These are phyloP conservation scores for Phytopythium vexans DNA, from an alignment of 352 stramenopile genomes.

Conservation along the genomic window DNA sequence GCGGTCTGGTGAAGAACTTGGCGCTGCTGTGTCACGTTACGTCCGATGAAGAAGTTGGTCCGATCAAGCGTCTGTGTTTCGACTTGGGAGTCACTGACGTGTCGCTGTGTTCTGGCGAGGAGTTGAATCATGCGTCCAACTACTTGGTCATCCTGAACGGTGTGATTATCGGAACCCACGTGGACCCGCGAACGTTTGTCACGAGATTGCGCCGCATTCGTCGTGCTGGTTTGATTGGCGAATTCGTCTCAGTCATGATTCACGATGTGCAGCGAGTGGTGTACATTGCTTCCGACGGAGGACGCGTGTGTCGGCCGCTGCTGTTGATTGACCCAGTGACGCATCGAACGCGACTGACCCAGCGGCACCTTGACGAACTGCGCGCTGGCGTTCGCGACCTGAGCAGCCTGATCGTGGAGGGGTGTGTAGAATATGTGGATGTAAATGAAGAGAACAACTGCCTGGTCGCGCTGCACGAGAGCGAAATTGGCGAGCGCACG, in stretches of 20 bases:
- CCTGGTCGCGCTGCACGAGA: slow-evolving; percentile 95
- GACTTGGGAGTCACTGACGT: slow-evolving; percentile 98
- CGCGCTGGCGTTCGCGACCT: slow-evolving; percentile 72
- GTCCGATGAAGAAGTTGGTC: slow-evolving; percentile 88
- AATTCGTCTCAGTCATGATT: slow-evolving; percentile 99
- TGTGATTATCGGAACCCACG: slow-evolving; percentile 97
- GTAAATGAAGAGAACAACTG: slow-evolving; percentile 99
- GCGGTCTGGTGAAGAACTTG: slow-evolving; percentile 99
- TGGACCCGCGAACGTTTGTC: slow-evolving; percentile 89
- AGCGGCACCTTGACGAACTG: slow-evolving; percentile 94
- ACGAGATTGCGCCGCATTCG: slow-evolving; percentile 79
- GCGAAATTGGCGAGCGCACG: slow-evolving; percentile 87
- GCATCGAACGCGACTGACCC: slow-evolving; percentile 90
- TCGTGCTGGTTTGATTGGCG: slow-evolving; percentile 84
- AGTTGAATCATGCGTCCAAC: slow-evolving; percentile 93
- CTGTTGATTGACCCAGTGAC: slow-evolving; percentile 92
- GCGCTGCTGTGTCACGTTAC: slow-evolving; percentile 97
- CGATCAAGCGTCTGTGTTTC: slow-evolving; percentile 95
- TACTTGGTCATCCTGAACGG: slow-evolving; percentile 99
- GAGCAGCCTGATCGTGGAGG: slow-evolving; percentile 88
- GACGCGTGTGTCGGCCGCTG: slow-evolving; percentile 96
- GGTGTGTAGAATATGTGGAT: slow-evolving; percentile 99
- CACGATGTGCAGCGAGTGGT: slow-evolving; percentile 96
- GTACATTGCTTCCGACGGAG: slow-evolving; percentile 98
- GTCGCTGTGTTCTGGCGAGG: slow-evolving; percentile 92